Evolutionary conservation across 176 grass and related monocot species (phyloP), one percentile per base, ranked within the genome.

Genomic region (Chrysopogon serrulatus): DNA sequence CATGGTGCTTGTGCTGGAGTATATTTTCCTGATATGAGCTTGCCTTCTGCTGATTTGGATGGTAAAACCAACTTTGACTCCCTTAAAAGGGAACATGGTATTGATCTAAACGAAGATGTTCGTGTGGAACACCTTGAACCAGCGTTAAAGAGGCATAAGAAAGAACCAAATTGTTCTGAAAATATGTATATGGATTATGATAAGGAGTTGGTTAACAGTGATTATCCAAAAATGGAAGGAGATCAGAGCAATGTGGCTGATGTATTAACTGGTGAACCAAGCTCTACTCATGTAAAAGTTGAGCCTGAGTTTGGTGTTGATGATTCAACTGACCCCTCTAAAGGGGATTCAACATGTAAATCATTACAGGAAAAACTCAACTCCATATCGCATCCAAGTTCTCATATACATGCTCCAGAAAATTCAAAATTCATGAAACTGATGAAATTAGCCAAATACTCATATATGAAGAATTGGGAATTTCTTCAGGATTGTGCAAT

Each of bases 401-500:
- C 82, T 88, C 65, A 79, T 70, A 49, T 77, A 65, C 87, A 83
- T 90, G 41, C 88, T 82, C 81, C 74, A 64, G 90, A 92, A 85
- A 87, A 82, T 88, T 89, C 83, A 56, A 96, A 99, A 71, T 79
- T 92, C 68, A 77, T 69, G 49, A 94, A 96, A 80, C 71, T 99
- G 79, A 60, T 96, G 79, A 94, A 90, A 77, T 72, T 99, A 51
- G 88, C 89, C 27, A 88, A 92, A 65, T 73, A 91, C 71, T 94
- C 96, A 10, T 95, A 84, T 71, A 80, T 84, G 67, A 99, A 99
- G 83, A 96, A 99, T 68, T 99, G 96, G 96, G 93, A 99, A 59
- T 89, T 99, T 78, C 86, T 94, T 90, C 96, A 99, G 90, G 96
- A 99, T 79, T 99, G 81, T 87, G 96, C 96, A 82, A 95, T 99